phyloP scores from a whole-genome alignment of 345 rosid species.

The Populus tremula region DNA sequence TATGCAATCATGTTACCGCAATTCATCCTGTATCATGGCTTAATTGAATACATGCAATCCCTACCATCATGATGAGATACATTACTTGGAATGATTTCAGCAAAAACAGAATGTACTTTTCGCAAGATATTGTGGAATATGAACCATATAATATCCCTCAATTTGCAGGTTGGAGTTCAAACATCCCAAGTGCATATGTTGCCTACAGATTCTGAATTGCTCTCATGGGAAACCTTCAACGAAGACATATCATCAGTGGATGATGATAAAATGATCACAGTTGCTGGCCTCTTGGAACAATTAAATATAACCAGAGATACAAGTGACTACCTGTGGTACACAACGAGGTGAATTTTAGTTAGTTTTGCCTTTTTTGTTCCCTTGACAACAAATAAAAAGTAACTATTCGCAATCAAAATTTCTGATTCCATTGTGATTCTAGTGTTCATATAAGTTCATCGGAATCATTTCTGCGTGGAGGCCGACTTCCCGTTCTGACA shows the following conservation, averaged over 20 bases:
- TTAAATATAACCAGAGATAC: constrained; percentile 31
- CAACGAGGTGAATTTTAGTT: constrained; percentile 16
- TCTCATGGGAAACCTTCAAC: constrained; percentile 25
- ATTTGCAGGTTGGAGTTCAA: constrained; percentile 24
- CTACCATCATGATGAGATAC: background rate
- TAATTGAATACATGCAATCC: too few species aligned
- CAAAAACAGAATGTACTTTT: background rate
- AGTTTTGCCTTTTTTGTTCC: background rate
- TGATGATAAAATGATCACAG: constrained; percentile 17
- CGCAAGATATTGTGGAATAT: background rate
- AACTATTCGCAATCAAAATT: background rate
- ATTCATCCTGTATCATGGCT: too few species aligned
- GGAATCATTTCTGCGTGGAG: constrained; percentile 49
- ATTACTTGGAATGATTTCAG: background rate
- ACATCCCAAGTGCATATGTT: constrained; percentile 22
- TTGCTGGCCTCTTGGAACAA: constrained; percentile 27
- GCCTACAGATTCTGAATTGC: constrained; percentile 9
- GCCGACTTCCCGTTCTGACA: constrained; percentile 30
- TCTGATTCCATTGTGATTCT: constrained; percentile 9
- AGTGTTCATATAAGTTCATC: constrained; percentile 44
- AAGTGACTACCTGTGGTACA: constrained; percentile 32
- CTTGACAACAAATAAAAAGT: background rate
- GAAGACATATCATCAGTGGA: constrained; percentile 28
- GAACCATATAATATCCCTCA: background rate
- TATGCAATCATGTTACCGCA: too few species aligned